Evolutionary conservation across 2,329 filamentous ascomycete genomes (phyloP).

Genomic region (Metarhizium brunneum): DNA sequence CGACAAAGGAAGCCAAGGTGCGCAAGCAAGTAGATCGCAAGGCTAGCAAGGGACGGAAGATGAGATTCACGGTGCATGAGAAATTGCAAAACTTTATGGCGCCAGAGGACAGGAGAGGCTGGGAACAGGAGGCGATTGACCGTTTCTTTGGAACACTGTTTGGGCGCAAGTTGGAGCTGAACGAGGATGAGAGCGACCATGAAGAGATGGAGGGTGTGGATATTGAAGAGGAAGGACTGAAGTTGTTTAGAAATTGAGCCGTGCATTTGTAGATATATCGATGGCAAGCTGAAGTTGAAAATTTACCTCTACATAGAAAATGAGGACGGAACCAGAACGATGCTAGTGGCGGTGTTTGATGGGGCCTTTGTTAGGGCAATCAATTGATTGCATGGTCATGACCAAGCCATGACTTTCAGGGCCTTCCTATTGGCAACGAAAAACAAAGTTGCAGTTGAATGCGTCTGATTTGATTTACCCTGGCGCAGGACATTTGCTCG

Average conservation of each 20-base stretch:
- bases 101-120: constrained; percentile 68
- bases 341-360: no score
- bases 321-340: no score
- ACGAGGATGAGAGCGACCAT: constrained; percentile 46
- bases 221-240: constrained; percentile 43
- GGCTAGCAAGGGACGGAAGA: constrained; percentile 88
- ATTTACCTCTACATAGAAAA: no score
- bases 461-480: no score
- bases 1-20: constrained; percentile 67
- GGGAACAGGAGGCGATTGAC: constrained; percentile 75
- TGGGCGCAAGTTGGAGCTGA: constrained; percentile 58
- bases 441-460: no score
- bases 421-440: no score
- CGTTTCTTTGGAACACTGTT: constrained; percentile 67
- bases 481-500: no score
- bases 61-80: constrained; percentile 91
- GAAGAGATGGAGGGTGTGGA: constrained; percentile 43
- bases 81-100: constrained; percentile 99
- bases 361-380: no score
- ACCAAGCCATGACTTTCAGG: no score
- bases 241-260: constrained; percentile 36
- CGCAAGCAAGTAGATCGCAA: constrained; percentile 84
- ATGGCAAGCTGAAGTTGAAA: constrained; percentile 9
- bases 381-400: no score
- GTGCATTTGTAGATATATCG: not conserved